Conservation (phyloP, 108 stramenopile species). For the Phaeodactylum tricornutum region DNA sequence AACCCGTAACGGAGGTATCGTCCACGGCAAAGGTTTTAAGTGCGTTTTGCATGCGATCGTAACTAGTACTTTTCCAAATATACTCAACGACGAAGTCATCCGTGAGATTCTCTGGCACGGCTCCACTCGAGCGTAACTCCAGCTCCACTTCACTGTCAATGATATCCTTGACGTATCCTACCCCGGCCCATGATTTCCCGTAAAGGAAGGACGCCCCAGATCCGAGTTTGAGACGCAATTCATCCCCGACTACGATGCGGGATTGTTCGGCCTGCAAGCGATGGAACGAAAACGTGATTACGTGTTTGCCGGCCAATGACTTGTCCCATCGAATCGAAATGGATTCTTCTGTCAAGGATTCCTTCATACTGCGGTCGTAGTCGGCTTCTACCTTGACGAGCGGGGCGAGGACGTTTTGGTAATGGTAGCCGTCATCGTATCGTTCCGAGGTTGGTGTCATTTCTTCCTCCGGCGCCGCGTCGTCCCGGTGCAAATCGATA, state of each 20-base stretch:
- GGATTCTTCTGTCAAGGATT: slow-evolving; percentile 79
- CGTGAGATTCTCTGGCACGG: slow-evolving; percentile 71
- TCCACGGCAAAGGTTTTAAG: slow-evolving; percentile 97
- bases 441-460: slow-evolving; percentile 68
- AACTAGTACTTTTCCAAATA: slow-evolving; percentile 95
- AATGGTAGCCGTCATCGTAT: slow-evolving; percentile 98
- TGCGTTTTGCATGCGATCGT: slow-evolving; percentile 97
- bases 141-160: slow-evolving; percentile 88
- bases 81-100: slow-evolving; percentile 93
- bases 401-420: slow-evolving; percentile 95
- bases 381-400: slow-evolving; percentile 97
- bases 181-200: slow-evolving; percentile 83
- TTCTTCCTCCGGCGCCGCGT: slow-evolving; percentile 79
- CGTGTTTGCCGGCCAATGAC: slow-evolving; percentile 74
- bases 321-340: slow-evolving; percentile 90
- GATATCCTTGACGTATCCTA: slow-evolving; percentile 86
- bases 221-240: slow-evolving; percentile 83
- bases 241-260: slow-evolving; percentile 90
- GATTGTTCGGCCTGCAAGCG: slow-evolving; percentile 60
- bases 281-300: slow-evolving; percentile 79
- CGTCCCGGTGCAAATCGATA: slow-evolving; percentile 83
- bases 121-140: slow-evolving; percentile 51
- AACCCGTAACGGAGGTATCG: slow-evolving; percentile 93
- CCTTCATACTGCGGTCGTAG: slow-evolving; percentile 94
- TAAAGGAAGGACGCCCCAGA: slow-evolving; percentile 64